A percentile compares a stretch with the other conserved stretches of the same genome.
These are phyloP conservation scores for Rehmannia glutinosa DNA, from an alignment of 257 asterid genomes.

Conservation along the genomic window DNA sequence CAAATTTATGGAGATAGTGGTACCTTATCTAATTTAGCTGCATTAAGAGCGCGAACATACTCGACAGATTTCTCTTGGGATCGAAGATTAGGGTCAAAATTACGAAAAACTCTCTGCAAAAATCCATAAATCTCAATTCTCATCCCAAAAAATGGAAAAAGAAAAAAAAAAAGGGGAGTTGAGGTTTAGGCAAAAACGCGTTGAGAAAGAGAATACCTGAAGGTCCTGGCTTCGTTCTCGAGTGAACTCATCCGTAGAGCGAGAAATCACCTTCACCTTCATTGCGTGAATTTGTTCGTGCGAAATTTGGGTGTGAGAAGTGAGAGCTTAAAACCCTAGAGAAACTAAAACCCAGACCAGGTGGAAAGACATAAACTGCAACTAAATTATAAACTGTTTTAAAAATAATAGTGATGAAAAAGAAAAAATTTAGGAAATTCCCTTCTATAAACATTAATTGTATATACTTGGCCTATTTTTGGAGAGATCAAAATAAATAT, in stretches of 20 bases:
- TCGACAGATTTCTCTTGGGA: constrained; percentile 85
- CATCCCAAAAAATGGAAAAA: neutral
- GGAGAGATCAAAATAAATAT: too few relatives aligned
- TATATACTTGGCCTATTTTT: too few relatives aligned
- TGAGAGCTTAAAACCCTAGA: constrained; percentile 26
- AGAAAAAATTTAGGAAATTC: too few relatives aligned
- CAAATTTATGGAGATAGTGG: neutral
- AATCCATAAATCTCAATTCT: neutral
- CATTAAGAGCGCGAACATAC: constrained; percentile 90
- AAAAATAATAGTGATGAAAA: too few relatives aligned
- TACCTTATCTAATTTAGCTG: constrained; percentile 94
- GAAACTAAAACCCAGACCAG: neutral
- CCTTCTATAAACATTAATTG: too few relatives aligned
- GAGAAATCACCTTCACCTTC: constrained; percentile 84
- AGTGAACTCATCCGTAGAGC: constrained; percentile 84
- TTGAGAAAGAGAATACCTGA: constrained; percentile 45
- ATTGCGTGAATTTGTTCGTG: constrained; percentile 23
- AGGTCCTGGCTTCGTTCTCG: constrained; percentile 97
- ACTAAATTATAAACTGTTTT: too few relatives aligned
- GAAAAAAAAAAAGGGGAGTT: neutral
- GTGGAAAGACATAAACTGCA: neutral
- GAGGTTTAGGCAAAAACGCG: neutral
- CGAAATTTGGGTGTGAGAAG: neutral
- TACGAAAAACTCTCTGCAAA: constrained; percentile 74
- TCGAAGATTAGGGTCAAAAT: constrained; percentile 78